Percentiles rank a stretch among this genome's conserved stretches.
phyloP scores from a whole-genome alignment of 2,329 filamentous ascomycete genomes.

The Colletotrichum tabaci region DNA sequence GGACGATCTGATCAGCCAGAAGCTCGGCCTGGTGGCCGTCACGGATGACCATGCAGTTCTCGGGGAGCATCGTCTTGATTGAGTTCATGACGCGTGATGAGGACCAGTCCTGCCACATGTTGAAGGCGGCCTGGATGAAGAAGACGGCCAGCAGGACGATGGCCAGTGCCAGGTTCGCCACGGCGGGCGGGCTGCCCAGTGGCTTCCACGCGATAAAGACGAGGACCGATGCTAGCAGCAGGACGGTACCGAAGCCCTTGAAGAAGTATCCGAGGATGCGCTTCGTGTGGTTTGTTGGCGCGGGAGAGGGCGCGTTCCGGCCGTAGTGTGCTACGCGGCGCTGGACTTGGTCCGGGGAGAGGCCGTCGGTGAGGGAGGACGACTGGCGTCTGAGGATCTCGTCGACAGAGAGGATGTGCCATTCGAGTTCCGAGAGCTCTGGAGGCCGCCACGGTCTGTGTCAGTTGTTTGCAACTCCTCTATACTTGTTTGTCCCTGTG shows the following conservation, averaged over 20 bases:
- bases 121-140: slow-evolving; percentile 78
- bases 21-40: slow-evolving; percentile 67
- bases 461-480: slow-evolving; percentile 7
- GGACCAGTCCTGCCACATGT: slow-evolving; percentile 82
- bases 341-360: slow-evolving; percentile 71
- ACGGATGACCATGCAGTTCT: slow-evolving; percentile 76
- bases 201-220: slow-evolving; percentile 86
- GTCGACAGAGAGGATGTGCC: slow-evolving; percentile 73
- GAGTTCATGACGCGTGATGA: slow-evolving; percentile 83
- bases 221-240: slow-evolving; percentile 77
- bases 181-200: slow-evolving; percentile 77
- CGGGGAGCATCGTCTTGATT: slow-evolving; percentile 85
- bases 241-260: slow-evolving; percentile 81
- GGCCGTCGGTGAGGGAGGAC: slow-evolving; percentile 69
- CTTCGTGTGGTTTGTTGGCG: slow-evolving; percentile 71
- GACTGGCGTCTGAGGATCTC: slow-evolving; percentile 73
- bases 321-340: slow-evolving; percentile 73
- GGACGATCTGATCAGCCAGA: slow-evolving; percentile 74
- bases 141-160: slow-evolving; percentile 82
- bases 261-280: slow-evolving; percentile 80
- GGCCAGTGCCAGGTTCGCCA: slow-evolving; percentile 80
- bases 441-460: background rate
- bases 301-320: slow-evolving; percentile 76
- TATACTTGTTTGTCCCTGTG: too few species aligned
- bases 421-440: slow-evolving; percentile 76